These are phyloP conservation scores for Fistulifera solaris DNA, from an alignment of 108 stramenopile species.

Conservation along the genomic window DNA sequence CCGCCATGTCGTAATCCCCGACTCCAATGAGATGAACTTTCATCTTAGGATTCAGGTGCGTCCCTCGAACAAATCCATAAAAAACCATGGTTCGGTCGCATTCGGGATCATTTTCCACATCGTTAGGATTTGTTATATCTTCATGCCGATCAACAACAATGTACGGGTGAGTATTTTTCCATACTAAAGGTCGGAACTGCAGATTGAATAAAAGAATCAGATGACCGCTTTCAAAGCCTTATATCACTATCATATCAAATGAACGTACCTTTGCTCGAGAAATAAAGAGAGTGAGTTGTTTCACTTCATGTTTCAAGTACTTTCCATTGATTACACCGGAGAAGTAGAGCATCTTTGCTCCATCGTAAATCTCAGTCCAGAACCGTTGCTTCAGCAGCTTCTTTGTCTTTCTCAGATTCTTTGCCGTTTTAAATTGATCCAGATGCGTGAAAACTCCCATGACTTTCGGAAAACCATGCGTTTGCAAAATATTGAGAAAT, in stretches of 20 bases:
- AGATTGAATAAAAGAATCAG: conserved; percentile 1
- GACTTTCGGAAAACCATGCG: conserved; percentile 97
- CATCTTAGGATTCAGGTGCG: conserved; percentile 76
- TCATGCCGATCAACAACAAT: conserved; percentile 92
- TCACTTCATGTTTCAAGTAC: conserved; percentile 92
- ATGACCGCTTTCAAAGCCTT: conserved; percentile 1
- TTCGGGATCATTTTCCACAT: conserved; percentile 65
- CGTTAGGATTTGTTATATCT: conserved; percentile 77
- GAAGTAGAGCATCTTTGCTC: conserved; percentile 98
- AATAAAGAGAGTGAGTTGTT: conserved; percentile 82
- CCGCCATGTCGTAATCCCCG: conserved; percentile 84
- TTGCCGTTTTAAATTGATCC: conserved; percentile 87
- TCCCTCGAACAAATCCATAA: conserved; percentile 96
- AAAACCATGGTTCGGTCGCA: conserved; percentile 80
- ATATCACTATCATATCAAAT: not conserved
- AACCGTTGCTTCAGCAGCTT: conserved; percentile 95
- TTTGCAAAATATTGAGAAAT: conserved; percentile 95
- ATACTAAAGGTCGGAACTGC: conserved; percentile 90
- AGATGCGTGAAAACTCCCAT: conserved; percentile 98
- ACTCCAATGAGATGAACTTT: conserved; percentile 94
- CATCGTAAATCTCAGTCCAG: conserved; percentile 98
- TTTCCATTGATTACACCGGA: conserved; percentile 90
- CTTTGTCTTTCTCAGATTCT: conserved; percentile 87
- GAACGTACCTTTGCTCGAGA: conserved; percentile 74
- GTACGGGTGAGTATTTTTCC: conserved; percentile 98